A percentile compares a stretch with the other conserved stretches of the same genome.
Evolutionary conservation across 495 filamentous ascomycete genomes (phyloP).

Genomic region (Daldinia caldariorum): DNA sequence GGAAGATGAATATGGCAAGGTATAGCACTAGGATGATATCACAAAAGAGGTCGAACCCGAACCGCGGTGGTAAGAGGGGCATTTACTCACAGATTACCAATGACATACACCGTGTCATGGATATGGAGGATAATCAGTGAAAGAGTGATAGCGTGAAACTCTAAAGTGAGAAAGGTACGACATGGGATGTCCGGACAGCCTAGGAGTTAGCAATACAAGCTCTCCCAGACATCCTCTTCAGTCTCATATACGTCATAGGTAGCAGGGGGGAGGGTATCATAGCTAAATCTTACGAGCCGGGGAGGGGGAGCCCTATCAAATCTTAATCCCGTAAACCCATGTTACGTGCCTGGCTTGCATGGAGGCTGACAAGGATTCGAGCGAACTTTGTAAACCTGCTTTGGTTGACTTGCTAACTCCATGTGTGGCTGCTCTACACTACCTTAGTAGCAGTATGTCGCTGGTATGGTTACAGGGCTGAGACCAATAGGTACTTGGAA

Average conservation of each 20-base stretch:
- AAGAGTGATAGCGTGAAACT: slow-evolving; percentile 30
- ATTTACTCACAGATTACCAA: slow-evolving; percentile 31
- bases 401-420: background rate
- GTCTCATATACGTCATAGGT: slow-evolving; percentile 36
- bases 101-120: slow-evolving; percentile 11
- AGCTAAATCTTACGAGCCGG: background rate
- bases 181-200: background rate
- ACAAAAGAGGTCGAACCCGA: slow-evolving; percentile 33
- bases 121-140: slow-evolving; percentile 1
- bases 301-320: slow-evolving; percentile 19
- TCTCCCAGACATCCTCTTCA: background rate
- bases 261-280: background rate
- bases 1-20: slow-evolving; percentile 35
- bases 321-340: slow-evolving; percentile 21
- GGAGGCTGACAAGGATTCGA: background rate
- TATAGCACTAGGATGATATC: slow-evolving; percentile 31
- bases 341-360: background rate
- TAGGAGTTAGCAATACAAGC: background rate
- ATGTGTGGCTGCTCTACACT: background rate
- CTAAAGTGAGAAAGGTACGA: slow-evolving; percentile 21
- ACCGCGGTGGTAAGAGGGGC: slow-evolving; percentile 17
- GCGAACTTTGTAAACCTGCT: background rate
- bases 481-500: too few relatives aligned
- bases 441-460: too few relatives aligned
- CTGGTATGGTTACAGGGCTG: too few relatives aligned